These are phyloP conservation scores for Alisma plantagoaquatica DNA, from an alignment of 106 monocot genomes.

Conservation along the genomic window DNA sequence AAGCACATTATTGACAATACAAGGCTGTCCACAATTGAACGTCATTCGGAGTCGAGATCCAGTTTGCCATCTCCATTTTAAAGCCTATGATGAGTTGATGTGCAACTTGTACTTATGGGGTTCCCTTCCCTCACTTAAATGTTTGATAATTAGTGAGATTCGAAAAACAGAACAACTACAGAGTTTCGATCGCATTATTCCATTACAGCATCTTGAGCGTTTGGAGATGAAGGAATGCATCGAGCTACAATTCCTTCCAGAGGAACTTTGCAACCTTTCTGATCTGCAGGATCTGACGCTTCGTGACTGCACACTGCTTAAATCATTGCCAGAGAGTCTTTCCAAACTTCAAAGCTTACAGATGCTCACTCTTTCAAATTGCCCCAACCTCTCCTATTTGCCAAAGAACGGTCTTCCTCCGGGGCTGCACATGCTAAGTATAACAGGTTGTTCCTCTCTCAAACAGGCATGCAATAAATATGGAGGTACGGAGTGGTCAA, in stretches of 20 bases:
- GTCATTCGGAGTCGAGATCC: neutral
- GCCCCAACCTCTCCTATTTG: neutral
- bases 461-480: neutral
- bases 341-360: neutral
- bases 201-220: neutral
- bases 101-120: neutral
- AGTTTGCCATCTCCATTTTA: neutral
- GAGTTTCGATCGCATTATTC: too few species aligned
- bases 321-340: neutral
- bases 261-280: neutral
- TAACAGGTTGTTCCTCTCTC: neutral
- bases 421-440: neutral
- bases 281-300: neutral
- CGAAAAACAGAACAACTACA: neutral
- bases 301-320: neutral
- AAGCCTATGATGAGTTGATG: neutral
- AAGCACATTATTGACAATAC: neutral
- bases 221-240: neutral
- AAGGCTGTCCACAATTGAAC: neutral
- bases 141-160: neutral
- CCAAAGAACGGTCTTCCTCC: neutral
- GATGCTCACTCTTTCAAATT: neutral
- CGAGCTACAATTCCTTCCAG: neutral
- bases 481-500: neutral
- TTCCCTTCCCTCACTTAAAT: neutral